Base-by-base conservation (phyloP, 1,139 yeast genomes). In the Hyphopichia khmerensis region DNA sequence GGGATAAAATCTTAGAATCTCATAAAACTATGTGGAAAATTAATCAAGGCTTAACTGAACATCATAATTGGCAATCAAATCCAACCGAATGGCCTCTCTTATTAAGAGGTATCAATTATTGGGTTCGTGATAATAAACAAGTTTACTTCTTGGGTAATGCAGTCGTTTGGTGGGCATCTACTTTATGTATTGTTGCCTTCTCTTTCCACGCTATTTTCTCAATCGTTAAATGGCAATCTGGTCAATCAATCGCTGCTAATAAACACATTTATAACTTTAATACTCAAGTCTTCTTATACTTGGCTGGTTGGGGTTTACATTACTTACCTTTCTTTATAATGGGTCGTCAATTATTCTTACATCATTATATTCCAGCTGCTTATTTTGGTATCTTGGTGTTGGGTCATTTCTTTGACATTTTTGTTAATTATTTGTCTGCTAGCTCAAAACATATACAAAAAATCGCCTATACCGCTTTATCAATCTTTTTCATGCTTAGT, bases 331-430 rank as follows among this genome's bases (percentile, higher is more conserved):
- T 93, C 44, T 91, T 80, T 72, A 72, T 93, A 48, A 91, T 91
- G 98, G 93, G 86, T 24, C 84, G 98, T 66, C 98, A 90, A 68
- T 70, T 93, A 65, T 91, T 91, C 72, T 72, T 93, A 56, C 97
- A 91, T 62, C 98, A 91, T 64, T 91, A 93, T 63, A 72, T 93
- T 52, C 96, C 96, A 43, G 86, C 96, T 3, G 80, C 87, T 40
- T 93, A 90, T 69, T 91, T 93, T 65, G 95, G 93, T 36, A 75
- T 91, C 43, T 75, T 93, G 51, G 90, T 91, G 0, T 69, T 93
- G 46, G 93, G 95, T 23, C 96, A 90, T 60, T 73, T 80, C 45
- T 77, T 90, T 53, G 96, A 93, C 59, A 71, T 89, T 43, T 48
- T 86, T 40, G 77, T 80, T 36, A 71, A 78, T 17, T 72, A 74